These are phyloP conservation scores for Kwoniella shivajii DNA, from an alignment of 1,284 basidiomycete species.

Conservation along the genomic window DNA sequence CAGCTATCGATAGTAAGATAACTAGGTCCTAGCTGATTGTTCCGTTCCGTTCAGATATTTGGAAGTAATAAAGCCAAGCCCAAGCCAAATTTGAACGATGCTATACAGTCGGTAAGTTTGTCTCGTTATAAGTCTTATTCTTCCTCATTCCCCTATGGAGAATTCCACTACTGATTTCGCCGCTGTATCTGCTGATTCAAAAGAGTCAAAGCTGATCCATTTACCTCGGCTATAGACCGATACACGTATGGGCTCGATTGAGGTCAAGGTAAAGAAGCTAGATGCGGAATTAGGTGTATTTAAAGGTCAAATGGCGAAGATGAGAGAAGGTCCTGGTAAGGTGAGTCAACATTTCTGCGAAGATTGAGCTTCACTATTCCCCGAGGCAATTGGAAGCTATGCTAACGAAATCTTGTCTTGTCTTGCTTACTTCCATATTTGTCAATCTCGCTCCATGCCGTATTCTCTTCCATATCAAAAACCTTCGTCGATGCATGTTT, in stretches of 20 bases:
- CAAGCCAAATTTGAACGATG: constrained; percentile 84
- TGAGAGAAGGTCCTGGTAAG: constrained; percentile 94
- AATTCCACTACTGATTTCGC: no score
- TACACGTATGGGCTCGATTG: constrained; percentile 80
- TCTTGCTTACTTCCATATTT: neutral
- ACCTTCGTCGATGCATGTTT: no score
- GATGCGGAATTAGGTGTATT: constrained; percentile 90
- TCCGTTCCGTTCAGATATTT: constrained; percentile 61
- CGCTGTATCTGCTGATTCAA: no score
- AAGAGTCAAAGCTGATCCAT: neutral
- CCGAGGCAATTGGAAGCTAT: no score
- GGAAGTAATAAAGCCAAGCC: constrained; percentile 69
- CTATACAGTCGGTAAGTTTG: constrained; percentile 74
- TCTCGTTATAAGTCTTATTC: neutral
- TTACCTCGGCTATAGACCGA: constrained; percentile 70
- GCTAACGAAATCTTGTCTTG: no score
- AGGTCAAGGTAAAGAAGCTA: constrained; percentile 96
- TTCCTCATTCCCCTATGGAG: neutral
- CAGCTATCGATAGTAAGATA: neutral
- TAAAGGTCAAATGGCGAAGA: constrained; percentile 94
- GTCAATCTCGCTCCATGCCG: no score
- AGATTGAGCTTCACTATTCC: no score
- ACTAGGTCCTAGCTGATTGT: constrained; percentile 5
- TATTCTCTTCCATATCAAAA: no score
- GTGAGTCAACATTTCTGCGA: constrained; percentile 56